Conservation (phyloP, 768 basidiomycete genomes). For the Russula sp. region DNA sequence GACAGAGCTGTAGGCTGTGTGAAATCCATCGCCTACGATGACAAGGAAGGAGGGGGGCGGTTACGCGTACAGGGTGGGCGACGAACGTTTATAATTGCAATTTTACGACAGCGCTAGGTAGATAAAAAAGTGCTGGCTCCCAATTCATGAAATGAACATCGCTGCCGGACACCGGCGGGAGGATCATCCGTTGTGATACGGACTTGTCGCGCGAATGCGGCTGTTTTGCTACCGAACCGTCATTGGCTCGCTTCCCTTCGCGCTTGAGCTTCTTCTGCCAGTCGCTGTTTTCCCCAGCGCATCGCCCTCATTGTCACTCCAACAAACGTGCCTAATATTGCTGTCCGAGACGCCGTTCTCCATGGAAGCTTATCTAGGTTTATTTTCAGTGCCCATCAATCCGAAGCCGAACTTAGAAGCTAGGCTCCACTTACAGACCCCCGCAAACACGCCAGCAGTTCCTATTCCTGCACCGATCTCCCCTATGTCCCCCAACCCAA, state of each 20-base stretch:
- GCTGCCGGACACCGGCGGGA: background rate
- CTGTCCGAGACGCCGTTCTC: slow-evolving; percentile 14
- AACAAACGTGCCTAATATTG: slow-evolving; percentile 48
- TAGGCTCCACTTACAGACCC: slow-evolving; percentile 38
- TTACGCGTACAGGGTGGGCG: background rate
- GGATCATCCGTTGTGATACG: slow-evolving; percentile 9
- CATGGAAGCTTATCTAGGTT: slow-evolving; percentile 19
- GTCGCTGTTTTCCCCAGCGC: slow-evolving; percentile 27
- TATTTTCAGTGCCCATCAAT: slow-evolving; percentile 11
- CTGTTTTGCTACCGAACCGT: slow-evolving; percentile 13
- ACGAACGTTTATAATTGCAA: background rate
- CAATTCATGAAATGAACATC: background rate
- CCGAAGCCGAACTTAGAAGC: background rate
- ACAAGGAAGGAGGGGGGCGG: background rate
- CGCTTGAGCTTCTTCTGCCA: slow-evolving; percentile 25
- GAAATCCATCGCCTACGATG: background rate
- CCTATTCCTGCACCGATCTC: slow-evolving; percentile 60
- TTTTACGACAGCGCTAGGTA: background rate
- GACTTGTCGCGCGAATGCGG: slow-evolving; percentile 3
- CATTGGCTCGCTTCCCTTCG: slow-evolving; percentile 23
- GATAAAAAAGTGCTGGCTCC: slow-evolving; percentile 6
- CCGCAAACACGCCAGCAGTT: slow-evolving; percentile 51
- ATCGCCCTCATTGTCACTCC: slow-evolving; percentile 45
- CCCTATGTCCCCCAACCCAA: slow-evolving; percentile 36
- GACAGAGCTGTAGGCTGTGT: background rate